Evolutionary conservation across 1,139 yeast genomes (phyloP).

Genomic region (Yamadazyma blattariae): DNA sequence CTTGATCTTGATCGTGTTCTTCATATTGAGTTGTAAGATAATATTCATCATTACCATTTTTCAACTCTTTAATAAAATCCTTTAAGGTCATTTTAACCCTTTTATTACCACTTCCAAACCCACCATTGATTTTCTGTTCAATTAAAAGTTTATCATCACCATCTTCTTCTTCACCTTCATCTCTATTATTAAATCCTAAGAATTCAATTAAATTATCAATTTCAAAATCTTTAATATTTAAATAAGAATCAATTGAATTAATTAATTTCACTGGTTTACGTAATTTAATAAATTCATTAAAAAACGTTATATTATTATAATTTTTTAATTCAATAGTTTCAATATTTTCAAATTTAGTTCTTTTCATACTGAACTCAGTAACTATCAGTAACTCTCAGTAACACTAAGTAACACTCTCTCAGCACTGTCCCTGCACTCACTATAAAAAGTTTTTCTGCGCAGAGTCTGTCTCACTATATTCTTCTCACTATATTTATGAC

Average conservation of each 20-base stretch:
- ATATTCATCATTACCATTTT: constrained; percentile 34
- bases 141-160: constrained; percentile 48
- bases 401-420: no score
- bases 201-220: constrained; percentile 32
- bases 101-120: constrained; percentile 63
- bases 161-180: no score
- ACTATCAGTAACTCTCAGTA: no score
- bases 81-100: constrained; percentile 47
- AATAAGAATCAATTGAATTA: constrained; percentile 10
- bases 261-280: constrained; percentile 39
- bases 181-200: constrained; percentile 29
- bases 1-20: constrained; percentile 25
- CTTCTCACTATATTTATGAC: no score
- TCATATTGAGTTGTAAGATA: constrained; percentile 70
- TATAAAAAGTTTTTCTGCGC: no score
- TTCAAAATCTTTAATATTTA: constrained; percentile 19
- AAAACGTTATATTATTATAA: constrained; percentile 17
- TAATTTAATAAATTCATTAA: constrained; percentile 23
- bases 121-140: constrained; percentile 54
- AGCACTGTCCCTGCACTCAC: no score
- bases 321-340: constrained; percentile 2
- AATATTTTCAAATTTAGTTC: neutral
- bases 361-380: no score
- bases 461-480: no score
- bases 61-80: constrained; percentile 43